Evolutionary conservation across 371 early-diverging fungal species (phyloP), one percentile per base, ranked within the genome.

Genomic region (Mucor saturninus): DNA sequence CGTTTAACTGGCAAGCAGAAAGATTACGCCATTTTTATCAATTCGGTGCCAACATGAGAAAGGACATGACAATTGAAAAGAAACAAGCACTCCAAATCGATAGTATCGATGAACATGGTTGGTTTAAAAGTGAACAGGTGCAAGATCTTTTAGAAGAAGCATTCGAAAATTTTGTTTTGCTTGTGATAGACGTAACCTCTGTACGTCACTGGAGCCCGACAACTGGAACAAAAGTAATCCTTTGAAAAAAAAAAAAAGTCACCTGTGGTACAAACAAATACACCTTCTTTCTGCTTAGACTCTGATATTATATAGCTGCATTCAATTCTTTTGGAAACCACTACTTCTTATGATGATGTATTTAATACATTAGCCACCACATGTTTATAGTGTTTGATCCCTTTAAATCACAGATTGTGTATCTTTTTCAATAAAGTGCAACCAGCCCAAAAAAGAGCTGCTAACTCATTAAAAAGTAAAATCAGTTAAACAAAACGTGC

Each of bases 1-100:
- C 30, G 3, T 75, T 76, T 52, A 65, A 67, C 45, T 80, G 77
- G 80, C 67, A 75, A 39, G 71, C 71, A 11, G 77, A 80, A 59
- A 56, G 77, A n/a, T 53, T 69, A 28, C 68, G 70, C 53, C 70
- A 71, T 4, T 80, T 70, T 59, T 59, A 65, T 11, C 60, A 61
- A 15, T 50, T 61, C 40, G 50, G 51, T 29, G 21, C 62, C 10
- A 10, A 45, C 0, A 46, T 72, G 57, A 49, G 65, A 54, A 43
- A 53, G 28, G 28, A 70, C 1, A 61, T 65, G 61, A 37, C 51
- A 0, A 28, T 32, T 38, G 42, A 54, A 15, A 42, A 50, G 14
- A 14, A 46, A 35, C 29, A 56, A 11, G 39, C 57, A 15, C 40
- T 68, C 4, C 62, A 64, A 5, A 65, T 70, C 13, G 49, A 49